Base-by-base conservation (phyloP, 148 eudicot genomes). In the Spergularia bocconei region DNA sequence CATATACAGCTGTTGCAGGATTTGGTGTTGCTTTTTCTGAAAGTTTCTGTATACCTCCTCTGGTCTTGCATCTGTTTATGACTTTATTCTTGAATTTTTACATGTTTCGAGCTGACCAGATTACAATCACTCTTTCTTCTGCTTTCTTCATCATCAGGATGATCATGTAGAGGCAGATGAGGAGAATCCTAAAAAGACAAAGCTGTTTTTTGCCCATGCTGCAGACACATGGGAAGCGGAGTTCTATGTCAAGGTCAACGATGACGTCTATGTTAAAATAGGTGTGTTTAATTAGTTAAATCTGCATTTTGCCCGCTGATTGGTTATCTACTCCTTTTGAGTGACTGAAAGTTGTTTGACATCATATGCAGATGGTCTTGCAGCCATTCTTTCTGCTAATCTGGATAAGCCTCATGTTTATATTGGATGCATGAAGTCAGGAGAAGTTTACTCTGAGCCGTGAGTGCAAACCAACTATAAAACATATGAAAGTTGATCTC, bases 401-500 rank as follows among this genome's bases (percentile, higher is more conserved):
- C 58, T 87, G 82, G 87, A 87, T 79, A 85, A 84, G 77, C 90
- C 97, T 58, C 91, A 87, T 58, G 82, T 84, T 64, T 93, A 93
- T 84, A 87, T 93, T 39, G 98, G 98, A 67, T 93, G 98, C 84
- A 93, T 93, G 98, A 91, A 87, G 82, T 91, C 97, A 55, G 98
- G 98, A 36, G 94, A 89, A 84, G 94, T 93, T 80, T 91, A 91
- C 78, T 87, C 93, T 77, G 92, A 91, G 77, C 71, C 73, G 94
- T 93, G 83, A 91, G 98, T 87, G 51, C 78, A 41, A 33, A 52
- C 69, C 54, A 23, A 50, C 63, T 47, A 51, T 62, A 25, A 12
- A 66, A 50, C 13, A 10, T 56, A n/a, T 16, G 60, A 53, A 71
- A 20, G 16, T 33, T 23, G 9, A 21, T 54, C 8, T 55, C 19